phyloP scores from a whole-genome alignment of 73 alveolate genomes.

The Uronychia binucleata region DNA sequence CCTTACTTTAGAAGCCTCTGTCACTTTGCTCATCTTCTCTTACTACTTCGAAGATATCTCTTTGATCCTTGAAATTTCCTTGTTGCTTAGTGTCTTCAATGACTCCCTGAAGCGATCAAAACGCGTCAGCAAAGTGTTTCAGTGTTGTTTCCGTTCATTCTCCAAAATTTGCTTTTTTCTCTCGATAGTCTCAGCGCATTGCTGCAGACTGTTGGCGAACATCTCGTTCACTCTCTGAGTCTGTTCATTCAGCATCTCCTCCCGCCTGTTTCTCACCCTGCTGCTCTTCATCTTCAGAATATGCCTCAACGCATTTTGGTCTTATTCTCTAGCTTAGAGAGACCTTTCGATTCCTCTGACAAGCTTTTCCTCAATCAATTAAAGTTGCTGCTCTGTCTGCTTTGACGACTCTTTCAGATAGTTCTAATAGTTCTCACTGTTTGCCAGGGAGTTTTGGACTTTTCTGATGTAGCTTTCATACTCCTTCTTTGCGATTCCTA shows the following conservation, averaged over 20 bases:
- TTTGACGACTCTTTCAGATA: neutral
- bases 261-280: neutral
- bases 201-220: neutral
- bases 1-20: neutral
- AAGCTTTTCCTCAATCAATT: neutral
- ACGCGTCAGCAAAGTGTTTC: neutral
- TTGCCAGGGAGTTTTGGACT: neutral
- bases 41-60: neutral
- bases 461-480: neutral
- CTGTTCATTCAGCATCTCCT: neutral
- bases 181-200: neutral
- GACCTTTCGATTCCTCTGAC: neutral
- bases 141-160: neutral
- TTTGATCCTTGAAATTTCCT: neutral
- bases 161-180: neutral
- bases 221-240: neutral
- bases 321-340: neutral
- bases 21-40: neutral
- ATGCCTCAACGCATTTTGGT: neutral
- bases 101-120: neutral
- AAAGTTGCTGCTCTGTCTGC: neutral
- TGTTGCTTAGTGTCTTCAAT: neutral
- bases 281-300: neutral
- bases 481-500: neutral
- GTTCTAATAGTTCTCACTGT: neutral